phyloP scores from a whole-genome alignment of 1,284 basidiomycete species.

The Ganoderma boninense region DNA sequence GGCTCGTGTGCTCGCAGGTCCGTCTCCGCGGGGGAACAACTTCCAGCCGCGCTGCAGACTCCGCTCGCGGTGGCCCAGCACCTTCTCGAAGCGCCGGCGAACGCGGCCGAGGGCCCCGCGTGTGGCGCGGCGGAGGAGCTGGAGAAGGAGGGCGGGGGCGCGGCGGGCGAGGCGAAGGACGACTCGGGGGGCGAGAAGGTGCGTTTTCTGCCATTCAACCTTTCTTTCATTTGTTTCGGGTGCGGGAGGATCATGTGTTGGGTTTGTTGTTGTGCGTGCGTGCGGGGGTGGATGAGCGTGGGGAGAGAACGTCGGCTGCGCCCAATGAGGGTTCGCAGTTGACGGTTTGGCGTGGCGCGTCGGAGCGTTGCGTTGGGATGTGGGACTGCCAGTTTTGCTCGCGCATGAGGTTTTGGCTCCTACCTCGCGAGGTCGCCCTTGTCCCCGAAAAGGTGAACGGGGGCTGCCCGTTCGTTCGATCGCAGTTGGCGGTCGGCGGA shows the following conservation, averaged over 20 bases:
- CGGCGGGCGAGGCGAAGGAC: slow-evolving; percentile 37
- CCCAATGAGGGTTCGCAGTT: neutral
- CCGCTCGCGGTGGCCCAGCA: slow-evolving; percentile 71
- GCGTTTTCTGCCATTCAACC: slow-evolving; percentile 24
- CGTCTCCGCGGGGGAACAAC: slow-evolving; percentile 56
- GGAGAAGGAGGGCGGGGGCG: slow-evolving; percentile 42
- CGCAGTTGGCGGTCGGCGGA: too few relatives aligned
- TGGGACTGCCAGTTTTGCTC: too few relatives aligned
- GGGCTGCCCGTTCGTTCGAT: too few relatives aligned
- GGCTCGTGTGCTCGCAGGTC: slow-evolving; percentile 30
- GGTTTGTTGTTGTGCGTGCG: neutral
- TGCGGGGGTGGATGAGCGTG: neutral
- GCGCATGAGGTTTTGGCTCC: too few relatives aligned
- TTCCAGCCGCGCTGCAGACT: slow-evolving; percentile 68
- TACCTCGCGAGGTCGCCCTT: too few relatives aligned
- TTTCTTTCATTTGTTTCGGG: neutral
- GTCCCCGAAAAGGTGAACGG: too few relatives aligned
- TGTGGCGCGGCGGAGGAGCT: slow-evolving; percentile 40
- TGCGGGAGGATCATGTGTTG: neutral
- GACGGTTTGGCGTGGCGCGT: neutral
- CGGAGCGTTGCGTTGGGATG: too few relatives aligned
- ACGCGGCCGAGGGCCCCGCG: slow-evolving; percentile 33
- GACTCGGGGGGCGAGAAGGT: slow-evolving; percentile 37
- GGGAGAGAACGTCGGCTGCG: neutral
- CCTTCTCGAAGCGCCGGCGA: slow-evolving; percentile 53